Conservation (phyloP, 2,329 filamentous ascomycete species). For the Arthrinium phaeospermum region DNA sequence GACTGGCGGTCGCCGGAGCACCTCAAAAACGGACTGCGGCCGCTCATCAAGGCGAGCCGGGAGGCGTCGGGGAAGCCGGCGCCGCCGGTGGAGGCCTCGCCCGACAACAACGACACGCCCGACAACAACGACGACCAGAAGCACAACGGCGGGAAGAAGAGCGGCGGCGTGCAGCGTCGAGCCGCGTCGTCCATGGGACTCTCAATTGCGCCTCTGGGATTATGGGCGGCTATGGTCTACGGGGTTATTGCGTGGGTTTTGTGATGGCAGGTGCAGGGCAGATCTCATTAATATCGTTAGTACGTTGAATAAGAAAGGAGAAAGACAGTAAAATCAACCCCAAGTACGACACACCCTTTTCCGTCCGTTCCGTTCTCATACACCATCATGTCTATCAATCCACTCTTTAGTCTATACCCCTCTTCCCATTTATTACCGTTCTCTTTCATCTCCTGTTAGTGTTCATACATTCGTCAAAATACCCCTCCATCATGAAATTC, state of each 20-base stretch:
- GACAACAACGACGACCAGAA: not conserved
- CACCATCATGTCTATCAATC: not conserved
- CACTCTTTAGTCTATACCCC: not conserved
- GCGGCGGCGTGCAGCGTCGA: not conserved
- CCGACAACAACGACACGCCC: not conserved
- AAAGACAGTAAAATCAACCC: not conserved
- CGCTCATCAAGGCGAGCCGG: conserved; percentile 40
- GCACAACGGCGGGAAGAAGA: not conserved
- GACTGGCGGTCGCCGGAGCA: conserved; percentile 51
- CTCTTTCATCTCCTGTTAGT: not conserved
- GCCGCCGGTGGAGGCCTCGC: not conserved
- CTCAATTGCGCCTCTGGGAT: not conserved
- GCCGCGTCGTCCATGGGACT: not conserved
- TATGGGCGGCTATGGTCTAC: not conserved
- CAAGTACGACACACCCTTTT: not conserved
- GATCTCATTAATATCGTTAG: not conserved
- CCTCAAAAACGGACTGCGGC: conserved; percentile 43
- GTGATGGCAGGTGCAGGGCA: not conserved
- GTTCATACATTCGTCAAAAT: not conserved
- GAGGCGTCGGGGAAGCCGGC: conserved; percentile 26
- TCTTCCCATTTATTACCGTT: not conserved
- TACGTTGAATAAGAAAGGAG: not conserved
- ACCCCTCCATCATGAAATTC: not conserved
- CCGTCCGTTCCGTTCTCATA: not conserved
- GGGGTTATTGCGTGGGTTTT: not conserved